Percentiles rank a stretch among this genome's conserved stretches.
Evolutionary conservation across 192 early-diverging fungal species (phyloP).

Genomic region (Oehlia diaphana): DNA sequence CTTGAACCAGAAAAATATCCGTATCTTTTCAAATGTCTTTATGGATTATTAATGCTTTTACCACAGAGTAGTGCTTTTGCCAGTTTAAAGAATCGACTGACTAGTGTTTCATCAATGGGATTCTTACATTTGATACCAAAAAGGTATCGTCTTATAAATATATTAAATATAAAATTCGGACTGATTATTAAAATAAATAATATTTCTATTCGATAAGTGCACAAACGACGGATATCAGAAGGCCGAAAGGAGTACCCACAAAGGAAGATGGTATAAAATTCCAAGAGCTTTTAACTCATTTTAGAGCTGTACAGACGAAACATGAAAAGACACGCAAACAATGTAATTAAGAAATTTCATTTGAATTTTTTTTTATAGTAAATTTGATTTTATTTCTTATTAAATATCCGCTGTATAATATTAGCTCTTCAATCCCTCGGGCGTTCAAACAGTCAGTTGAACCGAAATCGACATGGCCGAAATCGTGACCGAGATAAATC

Average conservation of each 20-base stretch:
- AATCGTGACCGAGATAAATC: background rate
- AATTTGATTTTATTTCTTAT: background rate
- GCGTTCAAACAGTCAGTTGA: background rate
- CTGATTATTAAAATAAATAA: slow-evolving; percentile 16
- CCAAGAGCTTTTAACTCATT: slow-evolving; percentile 71
- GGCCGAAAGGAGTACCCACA: background rate
- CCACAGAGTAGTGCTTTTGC: slow-evolving; percentile 97
- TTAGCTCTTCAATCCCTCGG: background rate
- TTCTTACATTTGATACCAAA: slow-evolving; percentile 62
- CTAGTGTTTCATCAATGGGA: slow-evolving; percentile 74
- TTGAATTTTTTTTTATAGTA: background rate
- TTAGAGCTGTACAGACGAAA: slow-evolving; percentile 65
- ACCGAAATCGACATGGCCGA: background rate
- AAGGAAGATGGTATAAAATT: slow-evolving; percentile 54
- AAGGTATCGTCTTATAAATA: slow-evolving; percentile 37
- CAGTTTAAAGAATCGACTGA: slow-evolving; percentile 90
- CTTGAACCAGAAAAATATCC: slow-evolving; percentile 90
- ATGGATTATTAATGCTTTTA: slow-evolving; percentile 94
- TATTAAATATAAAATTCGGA: background rate
- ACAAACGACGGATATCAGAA: slow-evolving; percentile 34
- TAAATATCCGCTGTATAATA: too few relatives aligned
- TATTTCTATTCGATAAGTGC: slow-evolving; percentile 31
- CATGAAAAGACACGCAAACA: slow-evolving; percentile 72
- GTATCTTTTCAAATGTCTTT: slow-evolving; percentile 88
- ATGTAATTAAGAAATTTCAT: slow-evolving; percentile 25